Conservation (phyloP, 2,329 filamentous ascomycete genomes). For the Penicillium hesseltinei region DNA sequence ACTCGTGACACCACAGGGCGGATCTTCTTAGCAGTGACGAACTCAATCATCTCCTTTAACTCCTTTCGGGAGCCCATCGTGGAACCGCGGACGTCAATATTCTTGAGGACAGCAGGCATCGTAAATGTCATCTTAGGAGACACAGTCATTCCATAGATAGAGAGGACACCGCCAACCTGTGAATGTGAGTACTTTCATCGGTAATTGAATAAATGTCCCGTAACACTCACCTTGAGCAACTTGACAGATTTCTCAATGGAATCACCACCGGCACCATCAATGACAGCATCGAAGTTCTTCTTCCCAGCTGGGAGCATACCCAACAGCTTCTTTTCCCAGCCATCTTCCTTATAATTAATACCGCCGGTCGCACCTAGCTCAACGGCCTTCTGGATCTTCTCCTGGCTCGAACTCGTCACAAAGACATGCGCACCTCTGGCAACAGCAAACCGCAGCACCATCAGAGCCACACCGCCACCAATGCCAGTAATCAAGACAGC, state of each 20-base stretch:
- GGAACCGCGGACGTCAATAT: constrained; percentile 79
- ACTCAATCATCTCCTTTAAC: constrained; percentile 85
- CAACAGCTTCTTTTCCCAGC: constrained; percentile 76
- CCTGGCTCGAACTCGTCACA: constrained; percentile 71
- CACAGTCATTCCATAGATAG: constrained; percentile 87
- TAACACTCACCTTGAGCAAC: constrained; percentile 61
- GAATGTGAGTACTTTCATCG: constrained; percentile 13
- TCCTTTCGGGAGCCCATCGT: constrained; percentile 92
- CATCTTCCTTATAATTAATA: constrained; percentile 73
- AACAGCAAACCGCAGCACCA: constrained; percentile 75
- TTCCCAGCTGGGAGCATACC: constrained; percentile 59
- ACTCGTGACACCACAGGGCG: constrained; percentile 74
- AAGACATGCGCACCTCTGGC: constrained; percentile 74
- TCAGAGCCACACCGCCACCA: constrained; percentile 85
- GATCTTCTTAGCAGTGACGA: constrained; percentile 72
- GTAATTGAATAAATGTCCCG: not conserved
- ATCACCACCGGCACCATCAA: constrained; percentile 89
- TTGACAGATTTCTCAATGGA: constrained; percentile 67
- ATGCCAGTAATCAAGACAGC: constrained; percentile 89
- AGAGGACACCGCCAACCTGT: constrained; percentile 74
- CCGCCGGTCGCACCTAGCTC: constrained; percentile 75
- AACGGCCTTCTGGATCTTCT: constrained; percentile 71
- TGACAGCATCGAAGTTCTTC: constrained; percentile 72
- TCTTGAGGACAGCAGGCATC: constrained; percentile 81
- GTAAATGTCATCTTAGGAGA: constrained; percentile 80